Evolutionary conservation across 345 rosid genomes (phyloP).

Genomic region (Corymbia maculata): DNA sequence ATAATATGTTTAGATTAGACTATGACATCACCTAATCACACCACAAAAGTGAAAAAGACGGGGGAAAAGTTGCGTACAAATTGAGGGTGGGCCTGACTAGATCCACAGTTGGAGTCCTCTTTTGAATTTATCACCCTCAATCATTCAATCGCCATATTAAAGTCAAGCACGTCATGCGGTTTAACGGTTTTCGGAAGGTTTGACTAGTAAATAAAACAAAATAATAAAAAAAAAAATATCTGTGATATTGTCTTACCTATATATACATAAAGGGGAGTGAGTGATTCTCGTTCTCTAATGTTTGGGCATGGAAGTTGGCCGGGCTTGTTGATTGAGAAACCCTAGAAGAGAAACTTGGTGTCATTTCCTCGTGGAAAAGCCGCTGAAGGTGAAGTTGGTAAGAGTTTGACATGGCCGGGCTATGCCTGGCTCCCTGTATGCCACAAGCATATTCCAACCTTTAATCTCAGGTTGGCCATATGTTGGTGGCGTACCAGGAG

Average conservation of each 20-base stretch:
- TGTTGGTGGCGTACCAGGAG: not conserved
- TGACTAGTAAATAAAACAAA: not conserved
- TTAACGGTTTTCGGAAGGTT: not conserved
- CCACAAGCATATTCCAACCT: not conserved
- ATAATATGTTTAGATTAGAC: not conserved
- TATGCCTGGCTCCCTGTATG: slow-evolving; percentile 1
- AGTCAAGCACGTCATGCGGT: not conserved
- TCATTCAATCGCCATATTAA: not conserved
- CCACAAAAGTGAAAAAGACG: not conserved
- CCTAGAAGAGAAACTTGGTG: not conserved
- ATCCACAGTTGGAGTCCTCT: not conserved
- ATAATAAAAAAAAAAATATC: not conserved
- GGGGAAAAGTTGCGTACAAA: not conserved
- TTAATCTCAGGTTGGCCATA: not conserved
- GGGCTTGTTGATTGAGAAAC: not conserved
- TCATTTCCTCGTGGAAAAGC: not conserved
- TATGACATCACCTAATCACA: not conserved
- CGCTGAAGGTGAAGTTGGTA: not conserved
- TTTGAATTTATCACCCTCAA: not conserved
- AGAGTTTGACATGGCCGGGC: not conserved
- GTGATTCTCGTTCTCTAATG: not conserved
- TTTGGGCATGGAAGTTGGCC: not conserved
- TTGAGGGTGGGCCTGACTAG: not conserved
- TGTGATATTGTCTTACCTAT: not conserved
- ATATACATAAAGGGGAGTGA: not conserved